These are phyloP conservation scores for Mycosphaerelloides madeirae DNA, from an alignment of 2,329 filamentous ascomycete genomes.

Conservation along the genomic window DNA sequence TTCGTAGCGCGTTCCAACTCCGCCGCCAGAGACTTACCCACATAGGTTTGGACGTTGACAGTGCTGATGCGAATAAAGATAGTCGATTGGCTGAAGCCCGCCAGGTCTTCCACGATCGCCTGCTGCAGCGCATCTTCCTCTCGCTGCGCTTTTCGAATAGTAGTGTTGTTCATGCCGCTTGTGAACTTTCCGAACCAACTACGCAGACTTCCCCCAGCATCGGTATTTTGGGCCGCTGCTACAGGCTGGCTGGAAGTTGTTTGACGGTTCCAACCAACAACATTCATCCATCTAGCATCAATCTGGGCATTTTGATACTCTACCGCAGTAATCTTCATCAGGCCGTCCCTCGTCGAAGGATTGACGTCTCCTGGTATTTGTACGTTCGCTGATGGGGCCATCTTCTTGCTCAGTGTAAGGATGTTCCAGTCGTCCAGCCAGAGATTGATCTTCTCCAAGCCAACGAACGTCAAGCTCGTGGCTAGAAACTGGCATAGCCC, in stretches of 20 bases:
- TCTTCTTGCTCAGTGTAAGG: conserved; percentile 74
- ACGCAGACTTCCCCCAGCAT: conserved; percentile 45
- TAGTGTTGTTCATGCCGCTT: conserved; percentile 39
- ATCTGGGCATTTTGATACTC: conserved; percentile 86
- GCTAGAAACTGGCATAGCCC: conserved; percentile 88
- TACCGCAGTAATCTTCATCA: conserved; percentile 82
- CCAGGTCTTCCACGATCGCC: conserved; percentile 65
- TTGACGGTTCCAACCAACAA: conserved; percentile 72
- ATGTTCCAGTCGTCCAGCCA: conserved; percentile 85
- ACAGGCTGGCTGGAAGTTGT: conserved; percentile 5
- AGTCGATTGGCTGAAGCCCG: conserved; percentile 64
- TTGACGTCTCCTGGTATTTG: conserved; percentile 73
- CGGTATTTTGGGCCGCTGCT: conserved; percentile 17
- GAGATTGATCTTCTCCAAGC: conserved; percentile 79
- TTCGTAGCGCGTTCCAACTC: conserved; percentile 95
- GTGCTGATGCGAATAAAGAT: conserved; percentile 88
- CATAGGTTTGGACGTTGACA: conserved; percentile 71
- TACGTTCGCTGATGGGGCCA: conserved; percentile 69
- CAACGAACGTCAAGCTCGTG: conserved; percentile 93
- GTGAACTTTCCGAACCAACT: conserved; percentile 72
- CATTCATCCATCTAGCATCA: conserved; percentile 82
- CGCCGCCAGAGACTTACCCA: conserved; percentile 66
- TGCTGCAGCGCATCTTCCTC: conserved; percentile 62
- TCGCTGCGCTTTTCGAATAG: conserved; percentile 53
- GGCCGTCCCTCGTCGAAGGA: conserved; percentile 73